Evolutionary conservation across 352 stramenopile species (phyloP).

Genomic region (Phytophthora sp.): DNA sequence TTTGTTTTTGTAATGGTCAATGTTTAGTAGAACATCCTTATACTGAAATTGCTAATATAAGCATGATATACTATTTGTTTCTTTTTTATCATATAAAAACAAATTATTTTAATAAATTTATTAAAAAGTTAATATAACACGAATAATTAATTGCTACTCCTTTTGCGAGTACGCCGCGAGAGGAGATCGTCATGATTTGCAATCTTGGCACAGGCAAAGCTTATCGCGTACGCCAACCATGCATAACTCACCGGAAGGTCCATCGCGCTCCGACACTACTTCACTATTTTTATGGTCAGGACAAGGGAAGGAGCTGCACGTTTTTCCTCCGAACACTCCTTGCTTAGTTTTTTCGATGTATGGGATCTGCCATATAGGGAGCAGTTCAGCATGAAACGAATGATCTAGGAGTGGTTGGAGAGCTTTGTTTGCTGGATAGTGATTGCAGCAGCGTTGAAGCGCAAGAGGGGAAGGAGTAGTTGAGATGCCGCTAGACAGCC

Average conservation of each 20-base stretch:
- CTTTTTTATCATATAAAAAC: too few relatives aligned
- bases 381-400: slow-evolving; percentile 11
- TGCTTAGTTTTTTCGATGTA: neutral
- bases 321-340: slow-evolving; percentile 4
- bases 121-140: too few relatives aligned
- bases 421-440: neutral
- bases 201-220: too few relatives aligned
- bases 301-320: neutral
- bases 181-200: neutral
- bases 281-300: slow-evolving; percentile 1
- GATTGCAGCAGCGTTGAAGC: neutral
- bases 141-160: too few relatives aligned
- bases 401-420: neutral
- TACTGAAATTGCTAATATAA: too few relatives aligned
- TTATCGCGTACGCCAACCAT: too few relatives aligned
- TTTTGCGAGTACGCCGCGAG: neutral
- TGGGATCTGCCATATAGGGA: neutral
- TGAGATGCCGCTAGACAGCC: slow-evolving; percentile 49
- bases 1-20: too few relatives aligned
- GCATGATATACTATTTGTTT: too few relatives aligned
- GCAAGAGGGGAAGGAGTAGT: neutral
- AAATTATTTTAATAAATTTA: too few relatives aligned
- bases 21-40: too few relatives aligned
- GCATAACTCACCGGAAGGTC: too few relatives aligned
- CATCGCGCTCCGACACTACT: neutral